Evolutionary conservation across 2,329 filamentous ascomycete genomes (phyloP).

Genomic region (Botryotinia calthae): DNA sequence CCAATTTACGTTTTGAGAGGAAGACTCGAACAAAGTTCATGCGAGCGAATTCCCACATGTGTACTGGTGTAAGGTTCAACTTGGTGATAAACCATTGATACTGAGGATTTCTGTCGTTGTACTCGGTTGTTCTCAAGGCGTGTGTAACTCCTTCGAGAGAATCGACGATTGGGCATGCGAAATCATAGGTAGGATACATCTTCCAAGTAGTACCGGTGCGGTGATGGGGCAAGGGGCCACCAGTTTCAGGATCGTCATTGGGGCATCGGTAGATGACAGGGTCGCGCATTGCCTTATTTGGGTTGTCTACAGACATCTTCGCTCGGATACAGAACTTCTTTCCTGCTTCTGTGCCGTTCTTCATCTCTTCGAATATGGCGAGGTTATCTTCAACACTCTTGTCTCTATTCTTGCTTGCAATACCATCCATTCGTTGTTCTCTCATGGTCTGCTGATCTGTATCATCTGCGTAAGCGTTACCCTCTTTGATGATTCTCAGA

Average conservation of each 20-base stretch:
- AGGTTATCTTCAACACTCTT: constrained; percentile 79
- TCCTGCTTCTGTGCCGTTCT: constrained; percentile 75
- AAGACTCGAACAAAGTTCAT: constrained; percentile 84
- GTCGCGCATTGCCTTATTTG: constrained; percentile 93
- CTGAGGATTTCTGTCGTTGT: constrained; percentile 81
- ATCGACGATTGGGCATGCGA: constrained; percentile 80
- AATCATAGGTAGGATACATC: constrained; percentile 85
- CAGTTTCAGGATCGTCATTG: constrained; percentile 44
- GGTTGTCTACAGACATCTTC: constrained; percentile 87
- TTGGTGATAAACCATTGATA: constrained; percentile 83
- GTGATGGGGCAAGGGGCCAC: constrained; percentile 72
- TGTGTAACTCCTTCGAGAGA: constrained; percentile 79
- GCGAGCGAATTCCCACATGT: constrained; percentile 82
- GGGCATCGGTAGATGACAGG: constrained; percentile 98
- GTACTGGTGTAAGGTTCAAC: constrained; percentile 69
- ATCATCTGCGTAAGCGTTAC: constrained; percentile 91
- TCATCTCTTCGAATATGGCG: constrained; percentile 90
- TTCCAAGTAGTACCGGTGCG: constrained; percentile 78
- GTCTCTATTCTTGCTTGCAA: constrained; percentile 78
- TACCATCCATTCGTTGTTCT: constrained; percentile 77
- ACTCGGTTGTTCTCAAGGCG: constrained; percentile 80
- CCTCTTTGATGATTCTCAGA: constrained; percentile 78
- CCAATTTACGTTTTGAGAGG: constrained; percentile 82
- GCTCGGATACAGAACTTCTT: constrained; percentile 87
- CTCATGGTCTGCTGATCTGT: constrained; percentile 88